phyloP scores from a whole-genome alignment of 2,329 filamentous ascomycete genomes.

The Fusarium sp. region DNA sequence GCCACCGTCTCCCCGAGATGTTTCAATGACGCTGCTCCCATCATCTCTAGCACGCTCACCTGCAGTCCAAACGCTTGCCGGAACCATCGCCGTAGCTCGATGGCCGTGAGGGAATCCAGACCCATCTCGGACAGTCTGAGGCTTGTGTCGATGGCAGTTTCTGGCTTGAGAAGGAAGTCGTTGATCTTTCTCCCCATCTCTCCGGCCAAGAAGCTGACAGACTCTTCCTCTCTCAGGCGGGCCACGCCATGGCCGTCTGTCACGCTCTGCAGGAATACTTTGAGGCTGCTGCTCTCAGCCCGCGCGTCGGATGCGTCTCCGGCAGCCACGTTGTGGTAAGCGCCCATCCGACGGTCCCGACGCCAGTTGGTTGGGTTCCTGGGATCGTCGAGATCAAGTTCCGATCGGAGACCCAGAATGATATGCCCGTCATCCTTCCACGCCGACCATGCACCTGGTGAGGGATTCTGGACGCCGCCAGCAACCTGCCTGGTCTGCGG shows the following conservation, averaged over 20 bases:
- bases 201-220: neutral
- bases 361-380: constrained; percentile 19
- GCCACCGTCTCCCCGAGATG: constrained; percentile 9
- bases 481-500: neutral
- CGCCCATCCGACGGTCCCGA: constrained; percentile 16
- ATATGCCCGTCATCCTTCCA: constrained; percentile 6
- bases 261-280: constrained; percentile 1
- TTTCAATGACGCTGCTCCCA: constrained; percentile 7
- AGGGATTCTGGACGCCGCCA: neutral
- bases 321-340: constrained; percentile 12
- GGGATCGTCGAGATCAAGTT: constrained; percentile 9
- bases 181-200: constrained; percentile 22
- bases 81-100: constrained; percentile 26
- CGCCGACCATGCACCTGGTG: neutral
- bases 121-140: constrained; percentile 15
- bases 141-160: constrained; percentile 4
- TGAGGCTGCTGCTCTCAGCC: constrained; percentile 1
- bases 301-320: neutral
- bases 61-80: constrained; percentile 11
- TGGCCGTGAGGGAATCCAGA: constrained; percentile 22
- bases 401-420: constrained; percentile 4
- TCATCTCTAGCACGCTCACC: constrained; percentile 28
- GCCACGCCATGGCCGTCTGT: neutral
- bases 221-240: neutral
- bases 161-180: constrained; percentile 14